These are phyloP conservation scores for Botrytis aclada DNA, from an alignment of 2,329 filamentous ascomycete genomes.

Conservation along the genomic window DNA sequence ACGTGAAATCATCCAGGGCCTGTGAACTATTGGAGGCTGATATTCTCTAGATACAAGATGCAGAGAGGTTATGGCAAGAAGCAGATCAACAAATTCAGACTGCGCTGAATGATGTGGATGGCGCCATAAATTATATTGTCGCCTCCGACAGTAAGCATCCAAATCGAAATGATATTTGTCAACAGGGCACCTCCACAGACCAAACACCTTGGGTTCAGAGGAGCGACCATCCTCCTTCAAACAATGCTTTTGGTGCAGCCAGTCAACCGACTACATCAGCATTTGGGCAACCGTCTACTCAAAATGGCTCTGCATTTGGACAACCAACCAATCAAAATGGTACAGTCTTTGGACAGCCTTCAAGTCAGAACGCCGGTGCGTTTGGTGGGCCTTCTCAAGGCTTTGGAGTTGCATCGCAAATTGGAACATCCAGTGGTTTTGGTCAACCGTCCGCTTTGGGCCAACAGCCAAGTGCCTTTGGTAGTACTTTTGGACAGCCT, in stretches of 20 bases:
- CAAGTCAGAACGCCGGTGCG: constrained; percentile 37
- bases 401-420: constrained; percentile 28
- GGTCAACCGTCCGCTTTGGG: constrained; percentile 42
- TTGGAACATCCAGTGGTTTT: constrained; percentile 37
- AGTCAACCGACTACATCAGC: constrained; percentile 23
- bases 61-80: constrained; percentile 59
- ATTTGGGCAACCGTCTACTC: constrained; percentile 39
- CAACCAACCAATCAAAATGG: constrained; percentile 26
- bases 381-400: constrained; percentile 21
- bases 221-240: constrained; percentile 37
- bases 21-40: constrained; percentile 15
- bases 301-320: constrained; percentile 19
- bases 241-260: constrained; percentile 21
- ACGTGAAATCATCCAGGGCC: constrained; percentile 20
- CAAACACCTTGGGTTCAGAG: constrained; percentile 30
- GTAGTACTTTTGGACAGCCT: constrained; percentile 22
- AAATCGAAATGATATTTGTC: constrained; percentile 66
- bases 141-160: constrained; percentile 67
- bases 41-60: constrained; percentile 52
- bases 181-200: constrained; percentile 35
- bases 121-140: constrained; percentile 68
- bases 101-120: constrained; percentile 66
- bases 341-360: constrained; percentile 40
- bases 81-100: constrained; percentile 69
- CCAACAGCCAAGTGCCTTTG: constrained; percentile 36